Evolutionary conservation across 2,329 filamentous ascomycete species (phyloP).

Genomic region (Aspergillus quadrilineatus): DNA sequence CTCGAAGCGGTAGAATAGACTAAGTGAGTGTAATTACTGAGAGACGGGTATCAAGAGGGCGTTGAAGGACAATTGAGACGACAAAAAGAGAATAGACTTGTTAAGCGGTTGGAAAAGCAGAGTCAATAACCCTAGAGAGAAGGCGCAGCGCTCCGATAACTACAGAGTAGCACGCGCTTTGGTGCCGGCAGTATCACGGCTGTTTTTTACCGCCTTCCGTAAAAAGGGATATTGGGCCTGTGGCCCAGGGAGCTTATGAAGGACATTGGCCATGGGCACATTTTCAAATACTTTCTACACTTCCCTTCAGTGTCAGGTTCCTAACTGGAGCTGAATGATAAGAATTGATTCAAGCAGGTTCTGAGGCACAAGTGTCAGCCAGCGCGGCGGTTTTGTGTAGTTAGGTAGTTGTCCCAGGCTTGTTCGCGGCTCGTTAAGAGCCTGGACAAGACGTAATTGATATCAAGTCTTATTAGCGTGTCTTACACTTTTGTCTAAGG

Average conservation of each 20-base stretch:
- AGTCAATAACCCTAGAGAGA: slow-evolving; percentile 1
- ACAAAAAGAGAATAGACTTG: background rate
- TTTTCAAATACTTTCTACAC: too few species aligned
- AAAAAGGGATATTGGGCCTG: too few species aligned
- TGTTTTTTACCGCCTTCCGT: slow-evolving; percentile 1
- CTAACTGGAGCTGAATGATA: too few species aligned
- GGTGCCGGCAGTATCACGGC: slow-evolving; percentile 8
- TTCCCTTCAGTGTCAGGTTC: too few species aligned
- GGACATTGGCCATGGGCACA: too few species aligned
- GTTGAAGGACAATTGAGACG: background rate
- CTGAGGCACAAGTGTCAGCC: too few species aligned
- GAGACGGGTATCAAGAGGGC: slow-evolving; percentile 1
- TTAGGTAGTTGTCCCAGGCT: background rate
- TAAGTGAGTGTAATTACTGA: background rate
- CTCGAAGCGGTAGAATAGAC: background rate
- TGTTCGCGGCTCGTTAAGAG: background rate
- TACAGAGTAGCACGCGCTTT: background rate
- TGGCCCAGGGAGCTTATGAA: too few species aligned
- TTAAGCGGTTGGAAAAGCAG: background rate
- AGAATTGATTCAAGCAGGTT: too few species aligned
- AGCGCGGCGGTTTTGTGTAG: too few species aligned
- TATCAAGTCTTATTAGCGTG: background rate
- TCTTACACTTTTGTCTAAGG: background rate
- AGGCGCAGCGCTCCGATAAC: background rate
- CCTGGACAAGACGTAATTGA: too few species aligned